These are phyloP conservation scores for Trichoderma asperelloides DNA, from an alignment of 495 filamentous ascomycete genomes.

Conservation along the genomic window DNA sequence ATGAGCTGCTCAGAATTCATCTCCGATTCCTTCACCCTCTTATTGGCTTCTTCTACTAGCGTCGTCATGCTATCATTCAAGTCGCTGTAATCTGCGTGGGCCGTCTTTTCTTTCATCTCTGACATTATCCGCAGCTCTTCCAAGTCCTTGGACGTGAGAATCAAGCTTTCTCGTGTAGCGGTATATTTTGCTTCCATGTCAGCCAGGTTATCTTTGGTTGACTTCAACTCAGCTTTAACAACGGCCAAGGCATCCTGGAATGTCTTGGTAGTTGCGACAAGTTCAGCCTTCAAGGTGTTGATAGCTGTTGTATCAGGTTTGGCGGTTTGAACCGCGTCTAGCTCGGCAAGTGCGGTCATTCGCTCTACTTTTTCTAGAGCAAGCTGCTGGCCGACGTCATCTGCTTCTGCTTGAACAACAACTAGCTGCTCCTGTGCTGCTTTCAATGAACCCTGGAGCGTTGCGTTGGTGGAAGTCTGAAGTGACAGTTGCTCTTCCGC, in stretches of 20 bases:
- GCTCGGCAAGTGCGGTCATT: conserved; percentile 42
- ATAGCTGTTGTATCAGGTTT: conserved; percentile 42
- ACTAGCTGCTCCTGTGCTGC: conserved; percentile 23
- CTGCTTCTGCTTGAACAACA: conserved; percentile 32
- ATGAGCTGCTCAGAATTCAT: conserved; percentile 25
- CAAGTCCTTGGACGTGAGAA: conserved; percentile 34
- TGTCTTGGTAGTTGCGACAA: conserved; percentile 28
- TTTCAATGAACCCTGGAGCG: conserved; percentile 20
- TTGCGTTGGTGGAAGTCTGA: conserved; percentile 16
- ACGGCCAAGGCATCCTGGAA: conserved; percentile 25
- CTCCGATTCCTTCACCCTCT: conserved; percentile 27
- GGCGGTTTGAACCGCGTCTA: conserved; percentile 42
- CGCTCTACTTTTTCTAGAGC: conserved; percentile 48
- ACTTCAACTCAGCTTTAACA: conserved; percentile 17
- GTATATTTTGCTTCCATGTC: conserved; percentile 28
- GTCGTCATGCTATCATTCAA: conserved; percentile 46
- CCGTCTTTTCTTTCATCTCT: conserved; percentile 35
- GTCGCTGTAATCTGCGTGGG: conserved; percentile 45
- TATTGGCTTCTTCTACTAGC: conserved; percentile 41
- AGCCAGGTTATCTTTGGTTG: conserved; percentile 20
- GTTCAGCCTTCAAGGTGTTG: conserved; percentile 33
- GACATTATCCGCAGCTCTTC: conserved; percentile 34
- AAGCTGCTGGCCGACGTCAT: conserved; percentile 37
- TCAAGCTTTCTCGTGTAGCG: conserved; percentile 26
- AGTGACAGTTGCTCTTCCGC: conserved; percentile 17